Evolutionary conservation across 495 filamentous ascomycete species (phyloP).

Genomic region (Neurospora sp.): DNA sequence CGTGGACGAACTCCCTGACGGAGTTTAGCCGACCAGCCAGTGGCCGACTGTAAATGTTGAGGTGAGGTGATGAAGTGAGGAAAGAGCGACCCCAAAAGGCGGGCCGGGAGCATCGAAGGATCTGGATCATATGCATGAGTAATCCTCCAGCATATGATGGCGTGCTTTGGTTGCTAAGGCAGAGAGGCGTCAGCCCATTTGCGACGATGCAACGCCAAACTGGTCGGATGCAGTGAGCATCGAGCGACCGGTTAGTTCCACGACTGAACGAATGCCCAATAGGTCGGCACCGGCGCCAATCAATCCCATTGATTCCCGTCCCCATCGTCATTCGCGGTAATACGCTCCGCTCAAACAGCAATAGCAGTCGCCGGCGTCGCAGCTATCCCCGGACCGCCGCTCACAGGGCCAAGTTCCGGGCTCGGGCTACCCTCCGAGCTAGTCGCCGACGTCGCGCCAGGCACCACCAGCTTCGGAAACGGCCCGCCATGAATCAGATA

Average conservation of each 20-base stretch:
- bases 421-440: neutral
- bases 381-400: neutral
- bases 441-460: neutral
- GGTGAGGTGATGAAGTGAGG: neutral
- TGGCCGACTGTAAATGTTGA: neutral
- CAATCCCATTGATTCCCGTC: neutral
- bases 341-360: neutral
- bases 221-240: neutral
- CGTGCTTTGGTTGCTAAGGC: neutral
- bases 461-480: slow-evolving; percentile 22
- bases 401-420: neutral
- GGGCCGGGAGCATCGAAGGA: neutral
- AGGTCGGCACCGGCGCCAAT: neutral
- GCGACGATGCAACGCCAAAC: neutral
- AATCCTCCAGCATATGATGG: neutral
- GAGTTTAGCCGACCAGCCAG: neutral
- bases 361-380: neutral
- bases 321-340: neutral
- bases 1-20: neutral
- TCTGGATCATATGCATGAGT: neutral
- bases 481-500: slow-evolving; percentile 31
- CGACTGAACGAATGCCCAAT: neutral
- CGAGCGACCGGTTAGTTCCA: neutral
- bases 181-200: neutral
- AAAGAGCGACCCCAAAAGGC: neutral